Base-by-base conservation (phyloP, 2,329 filamentous ascomycete genomes). In the Pseudogymnoascus sp. region DNA sequence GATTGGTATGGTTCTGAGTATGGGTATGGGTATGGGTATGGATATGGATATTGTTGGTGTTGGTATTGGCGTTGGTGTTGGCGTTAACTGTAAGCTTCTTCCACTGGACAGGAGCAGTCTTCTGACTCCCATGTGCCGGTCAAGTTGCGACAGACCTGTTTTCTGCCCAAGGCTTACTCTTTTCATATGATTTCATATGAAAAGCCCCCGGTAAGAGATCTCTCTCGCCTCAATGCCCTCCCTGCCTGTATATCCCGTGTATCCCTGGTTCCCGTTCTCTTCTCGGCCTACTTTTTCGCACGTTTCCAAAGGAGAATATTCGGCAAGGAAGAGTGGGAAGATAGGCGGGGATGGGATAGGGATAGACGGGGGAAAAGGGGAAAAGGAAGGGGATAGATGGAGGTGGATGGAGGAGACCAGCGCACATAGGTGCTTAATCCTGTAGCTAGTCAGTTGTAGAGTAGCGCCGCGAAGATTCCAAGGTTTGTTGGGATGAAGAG, bases 131-230 rank as follows among this genome's bases (percentile, higher is more conserved):
- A 30, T 50, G 43, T 50, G 43, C 25, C 25, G 25, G 43, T 30
- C 43, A 28, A 30, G 43, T 50, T 50, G 22, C 30, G 25, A 30
- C 43, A 50, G 43, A 50, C 43, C 43, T 50, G 25, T 50, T 25
- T 12, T 30, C 22, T 3, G 22, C 22, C 15, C 30, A 50, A 15
- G 43, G 22, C 28, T 28, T 18, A 30, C n/a, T 6, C n/a, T 18
- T 50, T 50, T 30, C 43, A 50, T 50, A 50, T 50, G 43, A 50
- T 50, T 50, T 50, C 22, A 50, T 50, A 50, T 50, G 43, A 50
- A 30, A 14, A 28, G 15, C 25, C 28, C 25, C 25, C 25, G 3
- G 14, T 15, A n/a, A 30, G 43, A 50, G 43, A 50, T 50, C 25
- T 50, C 25, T 18, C 9, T 25, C 43, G 43, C 25, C 22, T 30